These are phyloP conservation scores for Neurospora sp. DNA, from an alignment of 495 filamentous ascomycete species.

Conservation along the genomic window DNA sequence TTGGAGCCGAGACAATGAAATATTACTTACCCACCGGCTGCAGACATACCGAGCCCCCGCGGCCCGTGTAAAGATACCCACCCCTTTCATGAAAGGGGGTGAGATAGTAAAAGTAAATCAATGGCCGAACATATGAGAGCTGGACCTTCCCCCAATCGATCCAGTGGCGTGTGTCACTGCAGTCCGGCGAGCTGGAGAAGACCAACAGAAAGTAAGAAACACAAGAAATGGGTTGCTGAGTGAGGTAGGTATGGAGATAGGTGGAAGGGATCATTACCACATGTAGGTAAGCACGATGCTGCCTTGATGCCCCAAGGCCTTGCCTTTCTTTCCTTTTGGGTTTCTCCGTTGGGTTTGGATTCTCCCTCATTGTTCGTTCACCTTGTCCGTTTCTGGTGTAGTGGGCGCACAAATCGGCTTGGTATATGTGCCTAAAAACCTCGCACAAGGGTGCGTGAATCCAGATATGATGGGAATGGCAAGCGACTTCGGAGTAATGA, in stretches of 20 bases:
- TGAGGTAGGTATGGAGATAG: background rate
- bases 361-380: background rate
- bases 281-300: background rate
- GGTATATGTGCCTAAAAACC: background rate
- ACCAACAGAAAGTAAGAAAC: background rate
- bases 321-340: background rate
- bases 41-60: background rate
- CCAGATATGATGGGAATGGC: background rate
- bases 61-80: background rate
- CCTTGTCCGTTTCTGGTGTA: background rate
- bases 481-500: background rate
- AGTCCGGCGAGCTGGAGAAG: background rate
- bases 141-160: background rate
- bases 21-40: background rate
- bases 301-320: background rate
- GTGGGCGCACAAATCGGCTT: background rate
- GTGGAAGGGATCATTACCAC: background rate
- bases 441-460: background rate
- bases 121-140: background rate
- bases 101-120: background rate
- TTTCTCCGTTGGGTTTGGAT: background rate
- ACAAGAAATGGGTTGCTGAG: background rate
- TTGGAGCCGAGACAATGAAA: background rate
- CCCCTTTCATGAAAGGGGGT: background rate
- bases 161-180: background rate